phyloP scores from a whole-genome alignment of 2,329 filamentous ascomycete species.

The Scedosporium dehoogii region DNA sequence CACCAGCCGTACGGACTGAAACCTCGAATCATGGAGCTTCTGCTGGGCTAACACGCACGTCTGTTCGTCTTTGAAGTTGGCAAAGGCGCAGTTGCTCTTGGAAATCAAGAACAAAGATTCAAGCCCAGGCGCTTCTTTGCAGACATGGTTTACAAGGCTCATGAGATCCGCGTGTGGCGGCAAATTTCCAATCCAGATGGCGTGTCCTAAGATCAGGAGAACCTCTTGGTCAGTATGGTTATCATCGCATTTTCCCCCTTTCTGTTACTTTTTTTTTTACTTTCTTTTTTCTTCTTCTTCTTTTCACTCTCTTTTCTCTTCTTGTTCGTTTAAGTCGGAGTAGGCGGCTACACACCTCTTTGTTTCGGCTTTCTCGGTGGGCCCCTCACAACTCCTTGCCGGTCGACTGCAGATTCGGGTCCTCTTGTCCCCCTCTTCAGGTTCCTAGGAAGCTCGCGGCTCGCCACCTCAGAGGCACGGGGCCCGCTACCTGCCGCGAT shows the following conservation, averaged over 20 bases:
- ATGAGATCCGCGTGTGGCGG: conserved; percentile 74
- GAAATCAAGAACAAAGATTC: conserved; percentile 91
- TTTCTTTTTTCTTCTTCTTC: conserved; percentile 8
- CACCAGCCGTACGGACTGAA: conserved; percentile 75
- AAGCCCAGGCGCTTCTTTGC: conserved; percentile 64
- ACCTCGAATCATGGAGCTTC: conserved; percentile 82
- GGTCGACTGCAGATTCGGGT: background rate
- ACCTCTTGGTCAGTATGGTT: no score
- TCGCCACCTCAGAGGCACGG: background rate
- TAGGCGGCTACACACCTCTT: conserved; percentile 38
- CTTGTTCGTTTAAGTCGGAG: background rate
- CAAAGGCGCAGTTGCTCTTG: conserved; percentile 95
- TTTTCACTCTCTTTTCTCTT: conserved; percentile 12
- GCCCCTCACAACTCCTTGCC: conserved; percentile 24
- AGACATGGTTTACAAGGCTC: conserved; percentile 84
- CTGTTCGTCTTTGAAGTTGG: conserved; percentile 79
- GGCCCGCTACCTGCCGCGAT: conserved; percentile 1
- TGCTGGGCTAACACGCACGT: conserved; percentile 68
- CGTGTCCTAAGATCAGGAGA: conserved; percentile 49
- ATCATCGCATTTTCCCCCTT: conserved; percentile 11
- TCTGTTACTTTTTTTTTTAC: conserved; percentile 7
- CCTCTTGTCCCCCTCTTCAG: background rate
- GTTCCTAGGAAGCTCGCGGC: background rate
- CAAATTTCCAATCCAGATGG: conserved; percentile 92
- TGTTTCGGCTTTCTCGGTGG: conserved; percentile 49